Evolutionary conservation across 2,329 filamentous ascomycete genomes (phyloP), one percentile per base, ranked within the genome.

Genomic region (Dactylellina haptotyla): DNA sequence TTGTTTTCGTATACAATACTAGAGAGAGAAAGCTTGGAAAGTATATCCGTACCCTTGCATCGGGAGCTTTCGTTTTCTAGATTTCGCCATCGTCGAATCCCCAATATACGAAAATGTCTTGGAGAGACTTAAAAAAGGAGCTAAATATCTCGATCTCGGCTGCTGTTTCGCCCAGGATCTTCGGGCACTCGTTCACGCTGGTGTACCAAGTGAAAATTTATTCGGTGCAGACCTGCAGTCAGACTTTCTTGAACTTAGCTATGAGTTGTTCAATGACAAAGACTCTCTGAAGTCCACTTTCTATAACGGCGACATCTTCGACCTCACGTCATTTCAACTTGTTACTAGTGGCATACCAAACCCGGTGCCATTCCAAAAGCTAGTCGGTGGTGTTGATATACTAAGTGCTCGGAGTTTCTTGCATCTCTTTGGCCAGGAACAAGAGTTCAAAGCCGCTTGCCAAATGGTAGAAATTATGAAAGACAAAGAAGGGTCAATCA

Each of bases 151-250:
- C 16, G 83, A 84, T 58, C 79, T 81, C 59, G 82, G 81, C 6
- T 84, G 82, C 77, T 83, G 82, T 75, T 81, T 84, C 62, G 82
- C 82, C 9, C 82, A 84, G 46, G 82, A 82, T 41, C 79, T 84
- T 48, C 82, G 83, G 18, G 82, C 83, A 66, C 78, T 84, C 9
- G 62, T 28, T 2, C 51, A 70, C 41, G 81, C 82, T 53, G 82
- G 82, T 3, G 82, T 78, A 1, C 82, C 82, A 1, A 72, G 79
- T 1, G 75, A 79, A 25, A 81, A 82, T 30, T 78, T 83, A 0
- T 79, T 78, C 50, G 83, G 82, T 23, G 78, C 78, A 12, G 83
- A 84, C 65, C 75, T 84, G 16, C 76, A 78, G 1, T 73, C 67
- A 1, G 78, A 77, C 6, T 81, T 81, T 69, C 75, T 82, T 39